These are phyloP conservation scores for Penicillium sp. DNA, from an alignment of 2,329 filamentous ascomycete genomes.

Conservation along the genomic window DNA sequence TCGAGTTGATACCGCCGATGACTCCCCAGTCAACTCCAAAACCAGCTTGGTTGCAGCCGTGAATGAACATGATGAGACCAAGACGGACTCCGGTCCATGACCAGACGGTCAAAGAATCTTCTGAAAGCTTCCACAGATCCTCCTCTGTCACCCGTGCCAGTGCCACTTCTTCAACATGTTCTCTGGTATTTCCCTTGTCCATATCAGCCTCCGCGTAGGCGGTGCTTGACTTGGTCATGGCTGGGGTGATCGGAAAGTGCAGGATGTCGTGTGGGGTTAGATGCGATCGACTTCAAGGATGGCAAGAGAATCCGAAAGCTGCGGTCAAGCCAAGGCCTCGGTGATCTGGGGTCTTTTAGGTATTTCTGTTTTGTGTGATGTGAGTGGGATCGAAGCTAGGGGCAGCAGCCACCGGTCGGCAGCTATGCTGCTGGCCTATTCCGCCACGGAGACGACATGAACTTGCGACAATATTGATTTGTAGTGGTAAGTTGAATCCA, in stretches of 20 bases:
- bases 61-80: conserved; percentile 47
- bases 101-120: conserved; percentile 43
- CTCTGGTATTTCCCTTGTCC: conserved; percentile 4
- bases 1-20: conserved; percentile 51
- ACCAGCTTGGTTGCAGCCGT: conserved; percentile 52
- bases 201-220: conserved; percentile 3
- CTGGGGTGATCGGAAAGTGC: background rate
- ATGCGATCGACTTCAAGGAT: too few relatives aligned
- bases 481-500: background rate
- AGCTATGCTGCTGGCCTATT: conserved; percentile 12
- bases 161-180: conserved; percentile 48
- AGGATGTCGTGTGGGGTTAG: background rate
- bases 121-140: conserved; percentile 46
- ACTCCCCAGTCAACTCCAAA: conserved; percentile 55
- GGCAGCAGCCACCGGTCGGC: background rate
- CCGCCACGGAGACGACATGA: conserved; percentile 19
- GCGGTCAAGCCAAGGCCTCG: background rate
- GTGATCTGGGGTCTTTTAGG: conserved; percentile 12
- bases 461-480: background rate
- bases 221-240: conserved; percentile 9
- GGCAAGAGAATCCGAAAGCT: background rate
- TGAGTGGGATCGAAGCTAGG: conserved; percentile 1
- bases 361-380: conserved; percentile 12
- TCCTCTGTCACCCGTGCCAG: conserved; percentile 51
- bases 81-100: conserved; percentile 48